Percentiles rank a stretch among this genome's conserved stretches.
Evolutionary conservation across 768 basidiomycete genomes (phyloP).

Genomic region (Boletus reticuloceps): DNA sequence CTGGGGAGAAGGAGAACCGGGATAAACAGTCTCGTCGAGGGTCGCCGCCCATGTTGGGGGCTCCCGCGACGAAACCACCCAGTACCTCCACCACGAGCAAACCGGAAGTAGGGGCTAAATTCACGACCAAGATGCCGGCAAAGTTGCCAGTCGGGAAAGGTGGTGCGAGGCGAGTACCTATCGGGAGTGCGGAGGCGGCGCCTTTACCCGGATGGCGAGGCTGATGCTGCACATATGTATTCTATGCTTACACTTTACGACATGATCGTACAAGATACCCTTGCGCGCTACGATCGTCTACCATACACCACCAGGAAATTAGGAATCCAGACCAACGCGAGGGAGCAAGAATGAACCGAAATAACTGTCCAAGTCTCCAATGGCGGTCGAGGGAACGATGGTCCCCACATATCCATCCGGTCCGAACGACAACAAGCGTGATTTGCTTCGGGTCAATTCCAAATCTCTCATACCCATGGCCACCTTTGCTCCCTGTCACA

Average conservation of each 20-base stretch:
- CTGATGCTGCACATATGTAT: conserved; percentile 21
- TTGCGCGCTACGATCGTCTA: background rate
- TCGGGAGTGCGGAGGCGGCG: conserved; percentile 67
- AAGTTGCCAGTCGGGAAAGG: conserved; percentile 39
- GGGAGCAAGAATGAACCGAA: conserved; percentile 45
- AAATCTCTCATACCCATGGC: conserved; percentile 33
- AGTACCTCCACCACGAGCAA: conserved; percentile 6
- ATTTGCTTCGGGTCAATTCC: conserved; percentile 30
- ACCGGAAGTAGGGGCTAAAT: conserved; percentile 11
- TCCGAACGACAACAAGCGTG: conserved; percentile 36
- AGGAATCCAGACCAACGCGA: background rate
- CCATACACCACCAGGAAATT: background rate
- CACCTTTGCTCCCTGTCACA: conserved; percentile 28
- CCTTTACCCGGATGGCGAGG: conserved; percentile 49
- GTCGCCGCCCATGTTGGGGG: conserved; percentile 20
- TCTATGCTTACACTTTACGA: conserved; percentile 12
- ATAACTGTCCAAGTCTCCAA: conserved; percentile 43
- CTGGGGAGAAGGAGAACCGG: conserved; percentile 35
- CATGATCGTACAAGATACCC: conserved; percentile 27
- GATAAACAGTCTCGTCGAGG: conserved; percentile 33
- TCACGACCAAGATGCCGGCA: conserved; percentile 10
- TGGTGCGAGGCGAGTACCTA: conserved; percentile 63
- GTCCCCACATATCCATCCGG: conserved; percentile 42
- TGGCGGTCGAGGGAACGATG: conserved; percentile 26
- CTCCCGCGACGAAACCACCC: conserved; percentile 18